Evolutionary conservation across 2,329 filamentous ascomycete genomes (phyloP), one percentile per base, ranked within the genome.

Genomic region (Teratosphaeria gauchensis): DNA sequence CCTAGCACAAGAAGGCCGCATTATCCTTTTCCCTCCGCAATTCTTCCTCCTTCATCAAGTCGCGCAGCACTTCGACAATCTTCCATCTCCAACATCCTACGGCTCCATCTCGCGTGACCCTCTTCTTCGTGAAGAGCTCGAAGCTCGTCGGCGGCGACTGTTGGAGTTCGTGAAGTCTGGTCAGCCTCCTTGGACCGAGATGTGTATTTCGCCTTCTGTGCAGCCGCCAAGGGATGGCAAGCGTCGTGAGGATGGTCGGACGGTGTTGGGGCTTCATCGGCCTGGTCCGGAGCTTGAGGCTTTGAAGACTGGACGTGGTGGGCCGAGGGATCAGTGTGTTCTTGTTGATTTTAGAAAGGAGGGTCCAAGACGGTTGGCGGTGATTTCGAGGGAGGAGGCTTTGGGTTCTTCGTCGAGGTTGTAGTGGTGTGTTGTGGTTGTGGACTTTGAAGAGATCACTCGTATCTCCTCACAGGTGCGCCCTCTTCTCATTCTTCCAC

Each of bases 1-100:
- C 4, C 79, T 82, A 55, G 87, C 88, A 3, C 75, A 78, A 1
- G 71, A 72, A 2, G 85, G 85, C 31, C 80, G 88, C 46, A 85
- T 96, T 61, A 88, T 95, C 59, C 76, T 99, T 4, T 96, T 95
- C 69, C 94, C 94, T 3, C 94, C 94, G 0, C 94, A 97, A 69
- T 87, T 86, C 69, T 91, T 88, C 73, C 80, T 94, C 3, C 78
- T 90, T 11, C 75, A 79, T 35, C 74, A 88, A 24, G 64, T 71
- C 0, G 69, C 69, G 3, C 69, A 72, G 55, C 63, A 64, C 53
- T 64, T 72, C 28, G 69, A 72, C 56, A 59, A 61, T 12, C 58
- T 72, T 14, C 58, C 61, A 19, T 58, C 65, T 1, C 69, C 69
- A 1, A 67, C 66, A n/a, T 68, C 66, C 9, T 72, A 72, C 55